phyloP scores from a whole-genome alignment of 768 basidiomycete genomes.

The Phaeolepiota aurea region DNA sequence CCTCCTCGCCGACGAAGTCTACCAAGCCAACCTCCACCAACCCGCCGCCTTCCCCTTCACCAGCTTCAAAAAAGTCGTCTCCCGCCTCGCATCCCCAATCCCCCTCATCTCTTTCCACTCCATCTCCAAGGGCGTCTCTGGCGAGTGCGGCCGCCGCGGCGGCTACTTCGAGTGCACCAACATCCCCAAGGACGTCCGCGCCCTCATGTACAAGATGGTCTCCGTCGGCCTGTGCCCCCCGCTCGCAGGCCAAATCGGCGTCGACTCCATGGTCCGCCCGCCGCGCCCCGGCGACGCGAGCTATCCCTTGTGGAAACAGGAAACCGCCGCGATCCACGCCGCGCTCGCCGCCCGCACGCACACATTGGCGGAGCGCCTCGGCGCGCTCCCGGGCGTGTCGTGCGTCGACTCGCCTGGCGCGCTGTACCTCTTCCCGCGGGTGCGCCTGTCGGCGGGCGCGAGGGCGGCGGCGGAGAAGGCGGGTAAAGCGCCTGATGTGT shows the following conservation, averaged over 20 bases:
- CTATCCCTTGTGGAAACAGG: slow-evolving; percentile 73
- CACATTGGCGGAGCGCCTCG: slow-evolving; percentile 74
- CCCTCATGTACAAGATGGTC: slow-evolving; percentile 92
- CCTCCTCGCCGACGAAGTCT: slow-evolving; percentile 97
- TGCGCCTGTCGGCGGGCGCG: slow-evolving; percentile 67
- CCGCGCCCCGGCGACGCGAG: slow-evolving; percentile 70
- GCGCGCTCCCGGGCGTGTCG: slow-evolving; percentile 76
- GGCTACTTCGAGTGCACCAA: slow-evolving; percentile 95
- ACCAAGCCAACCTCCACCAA: slow-evolving; percentile 87
- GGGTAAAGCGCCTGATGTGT: slow-evolving; percentile 80
- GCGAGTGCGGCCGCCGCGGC: slow-evolving; percentile 95
- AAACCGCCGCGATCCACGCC: slow-evolving; percentile 74
- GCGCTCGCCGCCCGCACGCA: slow-evolving; percentile 64
- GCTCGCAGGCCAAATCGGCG: slow-evolving; percentile 84
- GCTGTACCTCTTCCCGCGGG: slow-evolving; percentile 86
- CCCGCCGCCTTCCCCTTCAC: slow-evolving; percentile 67
- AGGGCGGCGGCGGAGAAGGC: slow-evolving; percentile 59
- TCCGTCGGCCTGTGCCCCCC: slow-evolving; percentile 81
- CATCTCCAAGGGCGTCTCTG: slow-evolving; percentile 92
- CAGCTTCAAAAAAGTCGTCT: slow-evolving; percentile 88
- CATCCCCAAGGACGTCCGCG: slow-evolving; percentile 34
- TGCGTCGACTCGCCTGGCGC: slow-evolving; percentile 90
- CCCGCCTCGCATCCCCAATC: slow-evolving; percentile 55
- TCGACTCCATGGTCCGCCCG: slow-evolving; percentile 91
- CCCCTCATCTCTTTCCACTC: slow-evolving; percentile 95